These are phyloP conservation scores for Conticribra weissflogii DNA, from an alignment of 108 stramenopile species.

Conservation along the genomic window DNA sequence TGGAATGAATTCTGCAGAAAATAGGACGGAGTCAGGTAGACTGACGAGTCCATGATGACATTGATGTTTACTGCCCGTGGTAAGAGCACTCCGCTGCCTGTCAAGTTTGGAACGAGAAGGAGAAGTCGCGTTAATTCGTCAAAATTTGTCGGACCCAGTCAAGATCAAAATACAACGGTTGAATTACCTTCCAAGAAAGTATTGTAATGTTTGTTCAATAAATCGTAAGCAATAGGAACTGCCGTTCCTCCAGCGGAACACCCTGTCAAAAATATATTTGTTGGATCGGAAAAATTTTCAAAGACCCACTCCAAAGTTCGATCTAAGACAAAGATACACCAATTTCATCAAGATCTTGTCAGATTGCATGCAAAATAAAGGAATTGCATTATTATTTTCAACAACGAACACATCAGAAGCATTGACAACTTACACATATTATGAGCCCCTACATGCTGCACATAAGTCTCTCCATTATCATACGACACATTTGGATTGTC, in stretches of 20 bases:
- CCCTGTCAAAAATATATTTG: slow-evolving; percentile 48
- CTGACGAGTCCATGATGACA: slow-evolving; percentile 51
- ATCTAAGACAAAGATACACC: too few species aligned
- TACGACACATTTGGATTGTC: slow-evolving; percentile 21
- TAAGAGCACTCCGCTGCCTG: not conserved
- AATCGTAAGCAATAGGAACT: slow-evolving; percentile 45
- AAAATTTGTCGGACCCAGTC: too few species aligned
- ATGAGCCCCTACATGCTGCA: slow-evolving; percentile 41
- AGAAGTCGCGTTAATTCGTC: too few species aligned
- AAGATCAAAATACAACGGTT: too few species aligned
- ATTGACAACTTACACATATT: too few species aligned
- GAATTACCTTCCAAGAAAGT: slow-evolving; percentile 27
- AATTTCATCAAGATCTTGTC: too few species aligned
- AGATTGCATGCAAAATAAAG: too few species aligned
- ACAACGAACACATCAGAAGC: too few species aligned
- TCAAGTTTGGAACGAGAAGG: too few species aligned
- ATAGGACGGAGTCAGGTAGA: slow-evolving; percentile 55
- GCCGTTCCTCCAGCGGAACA: slow-evolving; percentile 56
- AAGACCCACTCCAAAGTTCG: slow-evolving; percentile 36
- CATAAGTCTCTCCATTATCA: slow-evolving; percentile 16
- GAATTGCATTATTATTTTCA: too few species aligned
- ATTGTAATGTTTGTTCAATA: slow-evolving; percentile 47
- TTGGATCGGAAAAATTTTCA: slow-evolving; percentile 43
- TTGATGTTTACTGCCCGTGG: slow-evolving; percentile 34
- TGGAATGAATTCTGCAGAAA: slow-evolving; percentile 48